Base-by-base conservation (phyloP, 352 stramenopile species). In the Peronospora farinosa region DNA sequence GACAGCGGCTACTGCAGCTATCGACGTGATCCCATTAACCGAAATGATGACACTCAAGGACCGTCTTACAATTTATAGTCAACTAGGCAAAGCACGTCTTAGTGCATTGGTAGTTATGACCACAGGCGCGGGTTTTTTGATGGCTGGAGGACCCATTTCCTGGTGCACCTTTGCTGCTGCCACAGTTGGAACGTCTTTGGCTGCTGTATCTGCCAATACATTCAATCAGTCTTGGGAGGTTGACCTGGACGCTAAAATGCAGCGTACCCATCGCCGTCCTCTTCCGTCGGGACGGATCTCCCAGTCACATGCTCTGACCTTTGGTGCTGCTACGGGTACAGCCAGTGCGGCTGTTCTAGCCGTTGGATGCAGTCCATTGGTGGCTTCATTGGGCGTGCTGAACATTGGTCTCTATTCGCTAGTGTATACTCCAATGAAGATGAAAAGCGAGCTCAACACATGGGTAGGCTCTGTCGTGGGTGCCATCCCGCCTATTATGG, bases 351-450 rank as follows among this genome's bases (percentile, higher is more conserved):
- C 65, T 12, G 72, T 99, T 28, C 69, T 99, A 33, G 81, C 81
- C 6, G 68, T 84, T 0, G 90, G 91, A 3, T 98, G 95, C 52
- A 98, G 97, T 74, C 95, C 96, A 30, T 42, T 98, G 5, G 97
- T 97, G 31, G 89, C 96, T 2, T 78, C 77, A 35, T 76, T 99
- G n/a, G 96, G 97, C 13, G 69, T 90, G 0, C 83, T 88, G 30
- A 99, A 99, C 72, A 98, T 99, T 60, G 91, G 84, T 3, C 72
- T 99, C 15, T 99, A 99, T 67, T 74, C 96, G 40, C 91, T 96
- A 30, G 73, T 98, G n/a, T 99, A 99, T 80, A 99, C 97, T 13
- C 96, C 95, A 9, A 90, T 98, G 73, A 99, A 99, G 74, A 95
- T 88, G 30, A 74, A 82, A 15, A 96, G 86, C 41, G 95, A 98